These are phyloP conservation scores for Mastigamoeba balamuthi DNA, from an alignment of 78 protist genomes.

Conservation along the genomic window DNA sequence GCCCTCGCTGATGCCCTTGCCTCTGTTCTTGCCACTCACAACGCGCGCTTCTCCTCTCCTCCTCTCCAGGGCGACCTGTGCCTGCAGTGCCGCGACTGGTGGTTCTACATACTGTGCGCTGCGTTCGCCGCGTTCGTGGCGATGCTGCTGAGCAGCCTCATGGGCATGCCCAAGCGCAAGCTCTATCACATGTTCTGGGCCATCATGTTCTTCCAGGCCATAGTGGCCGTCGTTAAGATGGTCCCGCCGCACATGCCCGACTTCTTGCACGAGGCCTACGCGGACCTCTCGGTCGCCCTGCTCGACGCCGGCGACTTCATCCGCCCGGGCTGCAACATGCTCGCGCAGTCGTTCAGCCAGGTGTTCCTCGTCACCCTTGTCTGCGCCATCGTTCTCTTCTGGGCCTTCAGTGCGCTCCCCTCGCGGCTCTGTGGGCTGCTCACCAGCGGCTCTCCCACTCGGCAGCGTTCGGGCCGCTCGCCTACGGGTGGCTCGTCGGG, in stretches of 20 bases:
- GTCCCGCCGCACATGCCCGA: neutral
- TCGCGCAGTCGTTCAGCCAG: neutral
- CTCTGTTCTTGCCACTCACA: neutral
- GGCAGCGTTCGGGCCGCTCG: neutral
- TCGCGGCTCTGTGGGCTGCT: no score
- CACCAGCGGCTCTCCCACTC: no score
- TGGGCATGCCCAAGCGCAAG: neutral
- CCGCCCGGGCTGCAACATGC: neutral
- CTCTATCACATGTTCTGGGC: no score
- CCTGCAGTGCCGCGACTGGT: neutral
- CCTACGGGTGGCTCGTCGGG: no score
- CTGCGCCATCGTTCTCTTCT: neutral
- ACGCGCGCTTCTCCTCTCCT: no score
- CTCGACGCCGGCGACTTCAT: neutral
- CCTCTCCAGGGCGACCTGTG: neutral
- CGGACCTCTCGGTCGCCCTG: neutral
- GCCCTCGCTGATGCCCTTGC: neutral
- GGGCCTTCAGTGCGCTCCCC: neutral
- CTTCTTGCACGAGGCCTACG: neutral
- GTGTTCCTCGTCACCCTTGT: neutral
- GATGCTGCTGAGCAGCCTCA: neutral
- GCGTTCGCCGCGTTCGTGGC: neutral
- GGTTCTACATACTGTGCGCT: neutral
- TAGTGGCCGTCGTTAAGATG: no score
- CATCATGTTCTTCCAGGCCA: no score